These are phyloP conservation scores for Macrophomina phaseolina DNA, from an alignment of 2,329 filamentous ascomycete species.

Conservation along the genomic window DNA sequence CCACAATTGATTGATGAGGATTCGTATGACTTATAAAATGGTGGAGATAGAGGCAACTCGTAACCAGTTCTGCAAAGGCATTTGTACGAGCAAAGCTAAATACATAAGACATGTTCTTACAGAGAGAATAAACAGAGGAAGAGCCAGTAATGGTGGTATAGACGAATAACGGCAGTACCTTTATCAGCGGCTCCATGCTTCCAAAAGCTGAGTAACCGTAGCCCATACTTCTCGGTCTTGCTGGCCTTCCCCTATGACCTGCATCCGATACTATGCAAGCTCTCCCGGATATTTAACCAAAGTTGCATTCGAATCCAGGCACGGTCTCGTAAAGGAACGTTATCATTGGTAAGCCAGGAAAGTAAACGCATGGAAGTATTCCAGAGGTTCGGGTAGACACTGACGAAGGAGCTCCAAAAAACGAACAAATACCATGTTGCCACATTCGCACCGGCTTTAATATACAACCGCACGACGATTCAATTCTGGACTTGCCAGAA, in stretches of 20 bases:
- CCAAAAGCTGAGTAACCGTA: slow-evolving; percentile 77
- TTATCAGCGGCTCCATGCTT: slow-evolving; percentile 82
- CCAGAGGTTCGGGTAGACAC: slow-evolving; percentile 74
- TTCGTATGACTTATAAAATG: too few species aligned
- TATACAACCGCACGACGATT: slow-evolving; percentile 77
- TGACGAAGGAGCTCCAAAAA: slow-evolving; percentile 71
- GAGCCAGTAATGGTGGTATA: slow-evolving; percentile 85
- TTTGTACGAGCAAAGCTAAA: too few species aligned
- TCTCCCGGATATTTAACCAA: slow-evolving; percentile 96
- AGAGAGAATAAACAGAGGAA: slow-evolving; percentile 67
- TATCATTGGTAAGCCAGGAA: slow-evolving; percentile 95
- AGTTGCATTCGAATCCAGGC: slow-evolving; percentile 76
- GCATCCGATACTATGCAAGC: slow-evolving; percentile 84
- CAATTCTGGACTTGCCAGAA: slow-evolving; percentile 72
- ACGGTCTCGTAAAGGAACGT: slow-evolving; percentile 85
- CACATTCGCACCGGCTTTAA: slow-evolving; percentile 94
- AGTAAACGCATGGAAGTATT: slow-evolving; percentile 91
- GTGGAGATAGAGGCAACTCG: too few species aligned
- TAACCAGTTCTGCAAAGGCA: too few species aligned
- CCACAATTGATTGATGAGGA: too few species aligned
- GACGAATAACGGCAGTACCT: slow-evolving; percentile 73
- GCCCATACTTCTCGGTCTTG: slow-evolving; percentile 82
- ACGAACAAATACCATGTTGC: slow-evolving; percentile 88
- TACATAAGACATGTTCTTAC: too few species aligned
- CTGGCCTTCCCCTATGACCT: slow-evolving; percentile 83